Evolutionary conservation across 2,329 filamentous ascomycete genomes (phyloP).

Genomic region (Fusarium sp.): DNA sequence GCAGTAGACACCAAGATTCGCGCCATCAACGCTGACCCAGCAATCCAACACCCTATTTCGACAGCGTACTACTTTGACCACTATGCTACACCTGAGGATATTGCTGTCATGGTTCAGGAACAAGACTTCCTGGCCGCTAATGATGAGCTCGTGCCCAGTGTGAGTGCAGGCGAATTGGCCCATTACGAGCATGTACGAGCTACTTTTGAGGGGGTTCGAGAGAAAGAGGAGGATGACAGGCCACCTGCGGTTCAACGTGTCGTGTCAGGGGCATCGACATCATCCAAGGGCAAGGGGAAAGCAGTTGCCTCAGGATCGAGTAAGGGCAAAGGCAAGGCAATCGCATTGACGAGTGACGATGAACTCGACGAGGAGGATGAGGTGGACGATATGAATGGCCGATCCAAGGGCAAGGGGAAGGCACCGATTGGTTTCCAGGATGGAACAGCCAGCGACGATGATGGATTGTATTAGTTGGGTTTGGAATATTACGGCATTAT

Average conservation of each 20-base stretch:
- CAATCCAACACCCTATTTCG: slow-evolving; percentile 68
- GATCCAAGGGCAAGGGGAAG: slow-evolving; percentile 69
- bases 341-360: slow-evolving; percentile 51
- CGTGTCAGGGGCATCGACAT: slow-evolving; percentile 48
- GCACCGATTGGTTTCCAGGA: slow-evolving; percentile 65
- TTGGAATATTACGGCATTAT: slow-evolving; percentile 17
- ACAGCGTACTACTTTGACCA: slow-evolving; percentile 98
- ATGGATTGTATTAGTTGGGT: slow-evolving; percentile 64
- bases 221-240: slow-evolving; percentile 58
- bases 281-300: slow-evolving; percentile 53
- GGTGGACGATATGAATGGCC: slow-evolving; percentile 51
- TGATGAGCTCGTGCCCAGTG: slow-evolving; percentile 89
- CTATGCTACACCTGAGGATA: slow-evolving; percentile 83
- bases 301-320: slow-evolving; percentile 43
- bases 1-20: slow-evolving; percentile 87
- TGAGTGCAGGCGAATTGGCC: slow-evolving; percentile 89
- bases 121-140: slow-evolving; percentile 88
- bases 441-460: slow-evolving; percentile 68
- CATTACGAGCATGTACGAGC: slow-evolving; percentile 90
- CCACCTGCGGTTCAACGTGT: slow-evolving; percentile 46
- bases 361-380: slow-evolving; percentile 54
- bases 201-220: slow-evolving; percentile 77
- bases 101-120: slow-evolving; percentile 89
- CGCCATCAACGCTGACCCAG: slow-evolving; percentile 69
- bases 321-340: slow-evolving; percentile 54